A percentile compares a stretch with the other conserved stretches of the same genome.
Conservation (phyloP, 768 basidiomycete genomes). For the Tephrocybe sp. region DNA sequence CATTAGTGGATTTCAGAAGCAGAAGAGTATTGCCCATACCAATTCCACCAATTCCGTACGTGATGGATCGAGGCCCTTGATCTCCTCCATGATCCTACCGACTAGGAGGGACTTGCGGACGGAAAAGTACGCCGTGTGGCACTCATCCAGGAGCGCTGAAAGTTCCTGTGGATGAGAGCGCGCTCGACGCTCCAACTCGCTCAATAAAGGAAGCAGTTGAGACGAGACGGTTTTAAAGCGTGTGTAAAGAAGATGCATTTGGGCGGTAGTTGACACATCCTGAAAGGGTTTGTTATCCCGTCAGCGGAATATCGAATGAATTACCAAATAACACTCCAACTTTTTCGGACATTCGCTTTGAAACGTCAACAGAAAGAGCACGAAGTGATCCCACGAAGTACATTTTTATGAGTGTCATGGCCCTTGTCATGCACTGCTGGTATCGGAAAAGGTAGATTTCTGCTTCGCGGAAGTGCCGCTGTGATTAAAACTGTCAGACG, state of each 20-base stretch:
- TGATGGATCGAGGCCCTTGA: slow-evolving; percentile 76
- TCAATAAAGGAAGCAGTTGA: slow-evolving; percentile 74
- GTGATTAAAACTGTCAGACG: no score
- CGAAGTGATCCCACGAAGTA: slow-evolving; percentile 87
- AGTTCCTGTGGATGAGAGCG: slow-evolving; percentile 81
- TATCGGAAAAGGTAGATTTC: slow-evolving; percentile 95
- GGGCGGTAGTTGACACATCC: slow-evolving; percentile 80
- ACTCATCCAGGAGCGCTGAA: slow-evolving; percentile 77
- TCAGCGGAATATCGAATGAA: neutral
- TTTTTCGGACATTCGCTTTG: slow-evolving; percentile 73
- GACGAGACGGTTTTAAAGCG: slow-evolving; percentile 76
- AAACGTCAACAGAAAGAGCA: slow-evolving; percentile 76
- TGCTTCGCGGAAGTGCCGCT: slow-evolving; percentile 92
- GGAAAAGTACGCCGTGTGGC: slow-evolving; percentile 81
- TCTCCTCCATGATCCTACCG: slow-evolving; percentile 75
- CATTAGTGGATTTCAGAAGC: neutral
- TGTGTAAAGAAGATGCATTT: slow-evolving; percentile 85
- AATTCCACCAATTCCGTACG: slow-evolving; percentile 86
- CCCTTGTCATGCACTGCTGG: slow-evolving; percentile 97
- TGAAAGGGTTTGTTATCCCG: slow-evolving; percentile 26
- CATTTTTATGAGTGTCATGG: slow-evolving; percentile 98
- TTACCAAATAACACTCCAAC: slow-evolving; percentile 31
- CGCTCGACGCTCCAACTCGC: slow-evolving; percentile 83
- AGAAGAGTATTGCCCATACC: slow-evolving; percentile 38
- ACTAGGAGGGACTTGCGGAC: slow-evolving; percentile 73